Percentiles rank a stretch among this genome's conserved stretches.
These are phyloP conservation scores for Kwoniella pini DNA, from an alignment of 768 basidiomycete genomes.

Conservation along the genomic window DNA sequence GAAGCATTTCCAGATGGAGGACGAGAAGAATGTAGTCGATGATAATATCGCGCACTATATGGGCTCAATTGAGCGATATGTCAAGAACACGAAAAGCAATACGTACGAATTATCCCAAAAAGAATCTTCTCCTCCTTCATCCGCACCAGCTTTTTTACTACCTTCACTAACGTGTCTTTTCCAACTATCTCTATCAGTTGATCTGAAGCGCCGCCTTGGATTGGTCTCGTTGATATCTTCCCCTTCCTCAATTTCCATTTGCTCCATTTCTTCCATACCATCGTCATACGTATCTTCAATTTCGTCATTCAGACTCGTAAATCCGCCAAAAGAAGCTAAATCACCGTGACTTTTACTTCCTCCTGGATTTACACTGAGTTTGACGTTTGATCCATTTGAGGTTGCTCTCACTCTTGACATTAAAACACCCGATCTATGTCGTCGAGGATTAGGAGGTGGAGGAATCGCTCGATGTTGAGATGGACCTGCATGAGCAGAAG, in stretches of 20 bases:
- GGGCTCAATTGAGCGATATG: not conserved
- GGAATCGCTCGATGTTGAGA: conserved; percentile 32
- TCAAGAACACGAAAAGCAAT: not conserved
- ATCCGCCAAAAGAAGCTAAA: conserved; percentile 20
- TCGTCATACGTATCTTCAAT: conserved; percentile 19
- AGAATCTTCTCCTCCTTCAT: conserved; percentile 23
- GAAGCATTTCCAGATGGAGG: conserved; percentile 42
- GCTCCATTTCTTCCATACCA: conserved; percentile 8
- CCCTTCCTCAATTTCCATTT: conserved; percentile 4
- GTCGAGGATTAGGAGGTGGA: conserved; percentile 43
- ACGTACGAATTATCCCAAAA: conserved; percentile 50
- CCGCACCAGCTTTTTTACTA: conserved; percentile 13
- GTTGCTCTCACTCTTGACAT: conserved; percentile 44
- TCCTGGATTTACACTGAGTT: conserved; percentile 14
- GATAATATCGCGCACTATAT: conserved; percentile 50
- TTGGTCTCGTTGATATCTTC: not conserved
- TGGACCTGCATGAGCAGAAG: conserved; percentile 11
- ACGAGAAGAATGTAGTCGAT: conserved; percentile 42
- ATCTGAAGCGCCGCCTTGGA: conserved; percentile 9
- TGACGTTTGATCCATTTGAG: conserved; percentile 25
- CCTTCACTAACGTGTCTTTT: conserved; percentile 39
- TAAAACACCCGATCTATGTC: conserved; percentile 50
- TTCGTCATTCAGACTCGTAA: conserved; percentile 13
- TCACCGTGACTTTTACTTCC: conserved; percentile 40
- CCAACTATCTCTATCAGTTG: conserved; percentile 18